Evolutionary conservation across 139 green algal species (phyloP).

Genomic region (Tetraselmis chui): DNA sequence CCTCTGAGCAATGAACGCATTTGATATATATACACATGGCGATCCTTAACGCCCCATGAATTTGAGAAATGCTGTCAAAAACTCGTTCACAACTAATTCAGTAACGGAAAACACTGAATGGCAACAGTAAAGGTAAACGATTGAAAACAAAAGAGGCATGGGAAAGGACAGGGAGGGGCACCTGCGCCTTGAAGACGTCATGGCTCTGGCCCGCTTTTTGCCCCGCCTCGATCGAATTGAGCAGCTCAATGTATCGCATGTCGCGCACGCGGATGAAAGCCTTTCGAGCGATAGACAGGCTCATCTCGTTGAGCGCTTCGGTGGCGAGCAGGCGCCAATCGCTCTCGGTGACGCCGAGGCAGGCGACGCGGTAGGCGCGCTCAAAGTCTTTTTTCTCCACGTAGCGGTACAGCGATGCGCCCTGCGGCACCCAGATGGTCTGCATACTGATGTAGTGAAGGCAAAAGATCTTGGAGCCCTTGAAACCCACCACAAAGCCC

Average conservation of each 20-base stretch:
- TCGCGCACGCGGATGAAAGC: slow-evolving; percentile 70
- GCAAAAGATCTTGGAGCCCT: slow-evolving; percentile 73
- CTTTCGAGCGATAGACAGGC: slow-evolving; percentile 62
- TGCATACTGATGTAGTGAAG: slow-evolving; percentile 68
- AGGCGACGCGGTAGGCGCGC: slow-evolving; percentile 57
- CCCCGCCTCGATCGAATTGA: slow-evolving; percentile 47
- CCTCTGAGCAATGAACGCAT: too few species aligned
- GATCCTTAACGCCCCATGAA: too few species aligned
- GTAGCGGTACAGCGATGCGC: slow-evolving; percentile 55
- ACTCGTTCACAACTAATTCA: too few species aligned
- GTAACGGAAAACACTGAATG: too few species aligned
- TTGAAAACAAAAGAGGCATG: too few species aligned
- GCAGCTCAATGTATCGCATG: slow-evolving; percentile 57
- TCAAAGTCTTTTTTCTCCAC: slow-evolving; percentile 46
- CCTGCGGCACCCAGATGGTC: slow-evolving; percentile 73
- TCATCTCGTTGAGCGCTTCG: slow-evolving; percentile 42
- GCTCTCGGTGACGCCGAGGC: slow-evolving; percentile 69
- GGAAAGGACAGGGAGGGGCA: too few species aligned
- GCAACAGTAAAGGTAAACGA: too few species aligned
- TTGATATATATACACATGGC: too few species aligned
- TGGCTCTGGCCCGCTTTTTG: slow-evolving; percentile 21
- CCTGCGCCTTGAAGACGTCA: background rate
- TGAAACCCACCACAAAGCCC: slow-evolving; percentile 48
- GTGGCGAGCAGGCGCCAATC: slow-evolving; percentile 67
- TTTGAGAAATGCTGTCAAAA: too few species aligned